Conservation (phyloP, 768 basidiomycete species). For the Lactifluus echinatus region DNA sequence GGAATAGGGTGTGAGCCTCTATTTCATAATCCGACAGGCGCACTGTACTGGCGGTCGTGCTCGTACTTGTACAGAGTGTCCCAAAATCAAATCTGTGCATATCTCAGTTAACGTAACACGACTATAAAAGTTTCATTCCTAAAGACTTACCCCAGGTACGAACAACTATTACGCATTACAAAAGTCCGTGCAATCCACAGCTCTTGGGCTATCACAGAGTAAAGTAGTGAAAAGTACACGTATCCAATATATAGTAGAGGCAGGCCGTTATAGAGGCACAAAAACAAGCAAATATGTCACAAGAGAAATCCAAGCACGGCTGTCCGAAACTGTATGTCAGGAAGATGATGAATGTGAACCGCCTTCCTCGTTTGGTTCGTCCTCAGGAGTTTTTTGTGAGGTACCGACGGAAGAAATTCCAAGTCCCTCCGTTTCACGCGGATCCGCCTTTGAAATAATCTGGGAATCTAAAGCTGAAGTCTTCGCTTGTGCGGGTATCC, state of each 20-base stretch:
- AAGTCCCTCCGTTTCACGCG: neutral
- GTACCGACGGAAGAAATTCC: neutral
- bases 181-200: neutral
- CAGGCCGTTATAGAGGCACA: neutral
- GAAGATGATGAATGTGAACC: constrained; percentile 2
- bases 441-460: neutral
- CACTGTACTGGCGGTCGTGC: too few species aligned
- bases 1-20: too few species aligned
- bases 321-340: neutral
- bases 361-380: constrained; percentile 13
- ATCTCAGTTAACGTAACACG: too few species aligned
- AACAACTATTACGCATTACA: neutral
- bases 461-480: neutral
- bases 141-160: too few species aligned
- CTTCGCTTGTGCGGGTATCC: neutral
- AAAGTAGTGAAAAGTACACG: constrained; percentile 3
- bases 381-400: constrained; percentile 1
- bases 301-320: neutral
- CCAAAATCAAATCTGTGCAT: too few species aligned
- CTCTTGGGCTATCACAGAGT: neutral
- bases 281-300: neutral
- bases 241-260: constrained; percentile 13
- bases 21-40: too few species aligned
- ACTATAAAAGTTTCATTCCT: too few species aligned
- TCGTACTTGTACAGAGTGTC: too few species aligned